These are phyloP conservation scores for Camellia lanceoleosa DNA, from an alignment of 148 eudicot genomes.

Conservation along the genomic window DNA sequence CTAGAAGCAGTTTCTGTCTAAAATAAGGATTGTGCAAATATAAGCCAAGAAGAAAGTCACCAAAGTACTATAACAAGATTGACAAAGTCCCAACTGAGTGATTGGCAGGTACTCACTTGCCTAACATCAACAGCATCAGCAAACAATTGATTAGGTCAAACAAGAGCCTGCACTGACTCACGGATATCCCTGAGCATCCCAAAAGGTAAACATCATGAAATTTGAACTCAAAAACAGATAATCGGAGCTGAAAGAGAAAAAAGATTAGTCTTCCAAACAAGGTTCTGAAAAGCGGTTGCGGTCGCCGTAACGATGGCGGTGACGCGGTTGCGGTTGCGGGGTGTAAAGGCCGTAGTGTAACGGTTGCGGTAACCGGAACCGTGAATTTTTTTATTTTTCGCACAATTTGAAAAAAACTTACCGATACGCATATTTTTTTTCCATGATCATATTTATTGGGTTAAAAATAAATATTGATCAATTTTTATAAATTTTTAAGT, in stretches of 20 bases:
- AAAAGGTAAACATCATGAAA: constrained; percentile 1
- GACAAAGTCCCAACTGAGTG: neutral
- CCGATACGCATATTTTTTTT: no score
- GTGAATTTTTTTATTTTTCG: no score
- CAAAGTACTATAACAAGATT: neutral
- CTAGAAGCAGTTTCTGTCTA: neutral
- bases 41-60: neutral
- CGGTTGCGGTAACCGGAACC: no score
- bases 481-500: no score
- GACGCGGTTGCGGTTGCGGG: no score
- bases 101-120: constrained; percentile 52
- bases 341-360: no score
- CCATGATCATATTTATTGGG: no score
- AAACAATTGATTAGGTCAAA: constrained; percentile 66
- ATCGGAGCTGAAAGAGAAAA: neutral
- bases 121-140: constrained; percentile 95
- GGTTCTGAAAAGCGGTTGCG: no score
- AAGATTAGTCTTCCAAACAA: constrained; percentile 5
- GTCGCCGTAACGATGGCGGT: no score
- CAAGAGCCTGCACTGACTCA: constrained; percentile 67
- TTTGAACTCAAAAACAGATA: neutral
- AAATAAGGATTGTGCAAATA: neutral
- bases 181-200: constrained; percentile 65
- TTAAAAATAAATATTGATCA: no score
- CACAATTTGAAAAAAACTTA: no score